Base-by-base conservation (phyloP, 1,284 basidiomycete genomes). In the Thecaphora thlaspeos region DNA sequence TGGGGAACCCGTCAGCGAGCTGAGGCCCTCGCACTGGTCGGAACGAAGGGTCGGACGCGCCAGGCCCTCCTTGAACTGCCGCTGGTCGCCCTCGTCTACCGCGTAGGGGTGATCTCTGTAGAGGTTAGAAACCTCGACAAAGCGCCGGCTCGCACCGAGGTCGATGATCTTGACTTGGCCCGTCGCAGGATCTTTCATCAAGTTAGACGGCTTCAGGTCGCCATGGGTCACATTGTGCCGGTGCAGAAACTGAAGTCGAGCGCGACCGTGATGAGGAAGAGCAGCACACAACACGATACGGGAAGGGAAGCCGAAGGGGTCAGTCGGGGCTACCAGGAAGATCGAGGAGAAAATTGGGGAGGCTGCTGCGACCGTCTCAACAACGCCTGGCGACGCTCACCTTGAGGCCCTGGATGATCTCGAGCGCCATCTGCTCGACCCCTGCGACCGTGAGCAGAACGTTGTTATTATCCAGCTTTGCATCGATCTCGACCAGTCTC, bases 1-100 rank as follows among this genome's bases (percentile, higher is more conserved):
- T 0, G 70, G 70, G 5, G 68, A 70, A 32, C 70, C 70, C 3
- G 70, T 72, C 28, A 72, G 52, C 17, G 70, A 72, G 30, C 70
- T 66, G 8, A 68, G 53, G 3, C 68, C 70, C 51, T 68, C 64
- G 34, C 61, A 65, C n/a, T 62, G 46, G 28, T 55, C 54, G 18
- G 55, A 52, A 10, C 40, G 42, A 4, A 60, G 55, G 14, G 42
- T 47, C 17, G 43, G 32, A 4, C 53, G 32, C 4, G 50, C 41
- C 12, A 43, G 28, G 4, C 37, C 45, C 30, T 42, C 40, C 11
- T 22, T 23, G n/a, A 60, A 32, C 2, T 48, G 48, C 17, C 48
- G 45, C 0, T 40, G 48, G 38, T 72, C 70, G 21, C 60, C 46
- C 36, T 68, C 59, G 41, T 72, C 70, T n/a, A 72, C 70, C 1